Evolutionary conservation across 225 moss, liverwort and hornwort genomes (phyloP), one percentile per base, ranked within the genome.

Genomic region (Thuidium tamariscinum): DNA sequence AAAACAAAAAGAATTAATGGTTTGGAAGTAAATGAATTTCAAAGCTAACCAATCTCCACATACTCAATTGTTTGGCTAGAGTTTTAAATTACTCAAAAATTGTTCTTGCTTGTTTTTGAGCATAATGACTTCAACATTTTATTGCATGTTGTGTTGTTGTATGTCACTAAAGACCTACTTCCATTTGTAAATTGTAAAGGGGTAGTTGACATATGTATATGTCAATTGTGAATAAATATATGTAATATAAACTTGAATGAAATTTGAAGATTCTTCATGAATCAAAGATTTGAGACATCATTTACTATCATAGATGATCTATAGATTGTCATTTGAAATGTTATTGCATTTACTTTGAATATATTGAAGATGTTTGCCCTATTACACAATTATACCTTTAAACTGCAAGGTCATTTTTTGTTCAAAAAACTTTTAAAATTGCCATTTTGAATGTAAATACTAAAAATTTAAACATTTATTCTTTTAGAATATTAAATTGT

Each of bases 401-500:
- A 37, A 7, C 2, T 6, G 6, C 2, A n/a, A 19, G 20, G 20
- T 2, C 36, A 66, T 20, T 66, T 66, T 62, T 56, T 20, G 6
- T 10, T 4, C 9, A 10, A 19, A 10, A 65, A 66, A 11, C 0
- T 8, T 20, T 66, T 6, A 11, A 36, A 65, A 21, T 66, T 11
- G 3, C 1, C 11, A 66, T 66, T n/a, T n/a, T 21, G 3, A 20
- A 21, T 66, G 2, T 11, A 66, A 36, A 19, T 2, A 66, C 11
- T 36, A 64, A 3, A 20, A 6, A 1, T 20, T 36, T n/a, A 10
- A 65, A 36, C 3, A n/a, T 60, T 4, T 26, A 3, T 3, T 8
- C n/a, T 1, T 65, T 11, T n/a, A 19, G 0, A 19, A 18, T 10
- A 5, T 65, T 5, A 4, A 65, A 20, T 0, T 3, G 0, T 19